Conservation (phyloP, 139 green algal species). For the Chara braunii region DNA sequence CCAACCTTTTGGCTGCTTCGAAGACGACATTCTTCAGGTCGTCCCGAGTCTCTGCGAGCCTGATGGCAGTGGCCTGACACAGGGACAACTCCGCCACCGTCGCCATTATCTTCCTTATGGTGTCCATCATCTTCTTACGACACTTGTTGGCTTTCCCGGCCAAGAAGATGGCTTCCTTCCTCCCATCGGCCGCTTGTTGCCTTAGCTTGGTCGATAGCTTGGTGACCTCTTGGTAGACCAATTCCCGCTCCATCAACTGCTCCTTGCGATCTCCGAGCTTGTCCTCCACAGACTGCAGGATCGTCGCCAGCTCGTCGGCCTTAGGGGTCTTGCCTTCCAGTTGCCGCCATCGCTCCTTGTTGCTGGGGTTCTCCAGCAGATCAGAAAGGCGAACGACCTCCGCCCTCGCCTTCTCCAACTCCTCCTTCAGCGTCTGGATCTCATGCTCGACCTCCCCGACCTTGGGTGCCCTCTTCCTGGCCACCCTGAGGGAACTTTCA, state of each 20-base stretch:
- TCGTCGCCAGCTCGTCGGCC: slow-evolving; percentile 59
- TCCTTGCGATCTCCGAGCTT: slow-evolving; percentile 65
- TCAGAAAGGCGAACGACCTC: slow-evolving; percentile 53
- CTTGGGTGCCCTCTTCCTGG: slow-evolving; percentile 45
- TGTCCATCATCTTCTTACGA: slow-evolving; percentile 51
- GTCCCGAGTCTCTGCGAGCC: too few relatives aligned
- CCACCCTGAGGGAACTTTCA: slow-evolving; percentile 45
- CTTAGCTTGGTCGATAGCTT: neutral
- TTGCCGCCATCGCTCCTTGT: slow-evolving; percentile 53
- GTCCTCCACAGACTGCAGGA: slow-evolving; percentile 55
- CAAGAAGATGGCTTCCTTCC: slow-evolving; percentile 53
- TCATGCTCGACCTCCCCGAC: slow-evolving; percentile 59
- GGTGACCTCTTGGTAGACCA: slow-evolving; percentile 69
- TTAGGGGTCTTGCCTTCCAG: slow-evolving; percentile 68
- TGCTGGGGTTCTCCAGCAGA: slow-evolving; percentile 64
- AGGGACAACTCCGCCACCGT: slow-evolving; percentile 76
- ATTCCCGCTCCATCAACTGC: slow-evolving; percentile 66
- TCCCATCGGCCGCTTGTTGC: slow-evolving; percentile 16
- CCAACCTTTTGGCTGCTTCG: too few relatives aligned
- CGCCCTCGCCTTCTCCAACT: slow-evolving; percentile 52
- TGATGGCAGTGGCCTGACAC: too few relatives aligned
- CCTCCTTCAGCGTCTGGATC: slow-evolving; percentile 52
- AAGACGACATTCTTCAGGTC: too few relatives aligned
- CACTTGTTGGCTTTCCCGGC: slow-evolving; percentile 62
- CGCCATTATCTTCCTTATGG: slow-evolving; percentile 75